Evolutionary conservation across 2,329 filamentous ascomycete species (phyloP).

Genomic region (Tolypocladium album): DNA sequence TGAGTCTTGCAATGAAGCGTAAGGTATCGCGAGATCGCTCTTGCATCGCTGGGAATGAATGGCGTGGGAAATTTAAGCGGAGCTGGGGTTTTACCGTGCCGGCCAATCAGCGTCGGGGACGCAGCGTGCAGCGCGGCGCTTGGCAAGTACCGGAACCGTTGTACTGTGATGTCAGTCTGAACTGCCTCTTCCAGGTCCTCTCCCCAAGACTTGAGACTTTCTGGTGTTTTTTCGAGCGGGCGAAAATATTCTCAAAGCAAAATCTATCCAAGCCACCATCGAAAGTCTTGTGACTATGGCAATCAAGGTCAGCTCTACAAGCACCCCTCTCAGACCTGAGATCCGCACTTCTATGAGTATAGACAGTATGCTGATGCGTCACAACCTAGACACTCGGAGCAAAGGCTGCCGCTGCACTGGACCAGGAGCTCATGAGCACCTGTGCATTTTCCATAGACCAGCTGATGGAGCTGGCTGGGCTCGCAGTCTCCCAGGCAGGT

Average conservation of each 20-base stretch:
- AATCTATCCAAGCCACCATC: background rate
- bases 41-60: no score
- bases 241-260: background rate
- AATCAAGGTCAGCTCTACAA: conserved; percentile 15
- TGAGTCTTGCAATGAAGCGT: background rate
- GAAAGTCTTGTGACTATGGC: conserved; percentile 13
- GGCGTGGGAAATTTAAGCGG: conserved; percentile 15
- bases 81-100: conserved; percentile 24
- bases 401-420: conserved; percentile 78
- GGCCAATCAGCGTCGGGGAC: conserved; percentile 7
- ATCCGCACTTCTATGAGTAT: background rate
- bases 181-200: background rate
- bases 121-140: background rate
- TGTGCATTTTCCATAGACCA: conserved; percentile 90
- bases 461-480: conserved; percentile 89
- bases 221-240: background rate
- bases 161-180: background rate
- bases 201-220: background rate
- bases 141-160: background rate
- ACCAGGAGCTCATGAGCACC: conserved; percentile 86
- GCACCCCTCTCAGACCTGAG: background rate
- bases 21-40: background rate
- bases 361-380: conserved; percentile 1
- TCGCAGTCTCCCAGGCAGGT: conserved; percentile 89
- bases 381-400: conserved; percentile 63